Conservation (phyloP, 192 early-diverging fungal genomes). For the Coemansia sp. region DNA sequence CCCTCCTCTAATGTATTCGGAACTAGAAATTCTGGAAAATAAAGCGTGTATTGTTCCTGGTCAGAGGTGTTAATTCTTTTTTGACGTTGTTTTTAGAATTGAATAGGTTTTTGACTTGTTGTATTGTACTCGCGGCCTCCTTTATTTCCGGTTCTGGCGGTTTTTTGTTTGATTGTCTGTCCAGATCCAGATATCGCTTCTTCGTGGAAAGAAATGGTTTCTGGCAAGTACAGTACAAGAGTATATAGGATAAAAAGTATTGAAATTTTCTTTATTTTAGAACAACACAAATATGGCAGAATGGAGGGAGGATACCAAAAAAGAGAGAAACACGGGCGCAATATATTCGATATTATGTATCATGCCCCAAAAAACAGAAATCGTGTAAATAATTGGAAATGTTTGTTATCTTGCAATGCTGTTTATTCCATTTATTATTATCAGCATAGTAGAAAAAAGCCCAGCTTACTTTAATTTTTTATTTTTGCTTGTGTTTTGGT, state of each 20-base stretch:
- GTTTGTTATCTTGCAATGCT: background rate
- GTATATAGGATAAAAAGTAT: background rate
- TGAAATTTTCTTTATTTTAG: background rate
- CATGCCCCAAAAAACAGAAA: background rate
- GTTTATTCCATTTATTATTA: background rate
- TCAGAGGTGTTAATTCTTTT: background rate
- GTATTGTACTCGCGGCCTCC: too few species aligned
- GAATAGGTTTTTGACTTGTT: background rate
- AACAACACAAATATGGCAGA: background rate
- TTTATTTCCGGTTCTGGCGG: background rate
- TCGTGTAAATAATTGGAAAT: background rate
- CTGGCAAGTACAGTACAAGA: background rate
- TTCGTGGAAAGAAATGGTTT: background rate
- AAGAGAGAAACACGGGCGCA: background rate
- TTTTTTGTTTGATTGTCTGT: conserved; percentile 2
- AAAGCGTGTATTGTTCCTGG: conserved; percentile 8
- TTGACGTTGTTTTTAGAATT: conserved; percentile 10
- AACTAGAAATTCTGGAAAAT: conserved; percentile 3
- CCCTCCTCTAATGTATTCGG: conserved; percentile 1
- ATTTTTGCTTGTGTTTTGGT: background rate
- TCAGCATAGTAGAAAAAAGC: background rate
- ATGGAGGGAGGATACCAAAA: background rate
- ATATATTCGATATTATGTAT: background rate
- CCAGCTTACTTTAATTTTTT: background rate
- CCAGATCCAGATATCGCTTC: conserved; percentile 3